Conservation (phyloP, 2,329 filamentous ascomycete genomes). For the Beauveria asiatica region DNA sequence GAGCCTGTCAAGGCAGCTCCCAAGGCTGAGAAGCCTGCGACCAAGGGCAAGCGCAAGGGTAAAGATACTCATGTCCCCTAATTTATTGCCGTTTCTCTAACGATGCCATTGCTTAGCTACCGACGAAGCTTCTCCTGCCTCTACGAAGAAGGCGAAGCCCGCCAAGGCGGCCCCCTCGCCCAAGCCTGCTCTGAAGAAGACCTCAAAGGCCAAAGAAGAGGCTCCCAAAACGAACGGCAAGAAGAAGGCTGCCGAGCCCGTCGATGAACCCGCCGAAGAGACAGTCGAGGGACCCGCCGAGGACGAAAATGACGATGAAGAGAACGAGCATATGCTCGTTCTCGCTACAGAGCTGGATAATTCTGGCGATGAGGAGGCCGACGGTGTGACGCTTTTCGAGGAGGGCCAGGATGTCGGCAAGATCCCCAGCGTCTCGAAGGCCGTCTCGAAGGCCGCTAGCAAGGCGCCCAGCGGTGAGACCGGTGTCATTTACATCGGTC, state of each 20-base stretch:
- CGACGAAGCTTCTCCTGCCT: conserved; percentile 36
- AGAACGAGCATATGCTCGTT: conserved; percentile 33
- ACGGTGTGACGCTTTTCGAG: conserved; percentile 31
- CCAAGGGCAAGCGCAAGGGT: conserved; percentile 29
- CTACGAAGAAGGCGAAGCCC: conserved; percentile 32
- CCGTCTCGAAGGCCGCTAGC: conserved; percentile 32
- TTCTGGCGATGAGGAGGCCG: conserved; percentile 33
- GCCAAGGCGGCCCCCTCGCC: conserved; percentile 17
- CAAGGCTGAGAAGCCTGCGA: conserved; percentile 24
- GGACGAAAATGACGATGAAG: conserved; percentile 23
- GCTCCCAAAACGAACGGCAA: conserved; percentile 19
- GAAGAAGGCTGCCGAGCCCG: conserved; percentile 16
- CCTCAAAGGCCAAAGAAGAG: conserved; percentile 16
- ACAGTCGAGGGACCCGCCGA: conserved; percentile 15
- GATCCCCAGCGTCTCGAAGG: conserved; percentile 39
- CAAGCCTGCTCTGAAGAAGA: conserved; percentile 26
- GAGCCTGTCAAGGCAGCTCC: conserved; percentile 17
- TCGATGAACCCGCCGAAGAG: conserved; percentile 19
- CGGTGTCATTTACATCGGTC: conserved; percentile 83
- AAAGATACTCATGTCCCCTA: conserved; percentile 21
- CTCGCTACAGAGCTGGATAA: conserved; percentile 34
- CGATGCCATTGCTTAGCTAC: conserved; percentile 22
- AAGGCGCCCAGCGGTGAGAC: conserved; percentile 41
- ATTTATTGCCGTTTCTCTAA: conserved; percentile 17
- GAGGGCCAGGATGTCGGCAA: conserved; percentile 43